Percentiles rank a stretch among this genome's conserved stretches.
Conservation (phyloP, 2,329 filamentous ascomycete species). For the Helicocarpus griseus region DNA sequence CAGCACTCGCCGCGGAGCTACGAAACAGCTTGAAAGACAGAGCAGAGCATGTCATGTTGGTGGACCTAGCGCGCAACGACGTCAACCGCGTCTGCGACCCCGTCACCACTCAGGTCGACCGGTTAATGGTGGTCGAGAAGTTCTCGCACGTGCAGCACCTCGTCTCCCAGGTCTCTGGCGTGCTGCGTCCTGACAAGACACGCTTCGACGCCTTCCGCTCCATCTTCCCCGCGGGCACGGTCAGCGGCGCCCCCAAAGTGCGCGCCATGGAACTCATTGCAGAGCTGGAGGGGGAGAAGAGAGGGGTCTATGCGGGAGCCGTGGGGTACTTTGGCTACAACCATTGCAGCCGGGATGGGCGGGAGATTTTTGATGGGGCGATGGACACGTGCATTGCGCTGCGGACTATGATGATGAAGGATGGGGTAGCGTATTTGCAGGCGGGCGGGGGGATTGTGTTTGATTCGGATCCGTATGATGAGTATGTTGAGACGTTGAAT, state of each 20-base stretch:
- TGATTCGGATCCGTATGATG: constrained; percentile 81
- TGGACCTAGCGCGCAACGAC: constrained; percentile 92
- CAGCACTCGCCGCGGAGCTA: constrained; percentile 65
- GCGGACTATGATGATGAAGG: constrained; percentile 89
- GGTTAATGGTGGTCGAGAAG: constrained; percentile 85
- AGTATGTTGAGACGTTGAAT: constrained; percentile 95
- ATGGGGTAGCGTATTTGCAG: constrained; percentile 84
- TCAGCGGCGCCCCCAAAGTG: constrained; percentile 91
- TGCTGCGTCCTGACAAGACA: constrained; percentile 73
- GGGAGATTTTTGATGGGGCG: constrained; percentile 58
- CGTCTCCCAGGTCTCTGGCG: constrained; percentile 87
- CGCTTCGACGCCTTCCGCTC: constrained; percentile 92
- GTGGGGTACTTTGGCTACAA: constrained; percentile 95
- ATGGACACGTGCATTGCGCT: constrained; percentile 85
- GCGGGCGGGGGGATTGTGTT: constrained; percentile 82
- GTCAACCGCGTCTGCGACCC: constrained; percentile 94
- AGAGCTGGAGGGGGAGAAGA: constrained; percentile 86
- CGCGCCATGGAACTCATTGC: constrained; percentile 95
- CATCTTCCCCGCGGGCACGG: constrained; percentile 94
- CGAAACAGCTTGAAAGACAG: constrained; percentile 78
- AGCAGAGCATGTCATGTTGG: constrained; percentile 94
- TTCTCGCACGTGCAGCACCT: constrained; percentile 98
- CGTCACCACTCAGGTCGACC: constrained; percentile 77
- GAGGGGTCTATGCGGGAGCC: constrained; percentile 89
- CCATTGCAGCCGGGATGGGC: constrained; percentile 55